A percentile compares a stretch with the other conserved stretches of the same genome.
These are phyloP conservation scores for Scopulariopsis brevicaulis DNA, from an alignment of 2,329 filamentous ascomycete genomes.

Conservation along the genomic window DNA sequence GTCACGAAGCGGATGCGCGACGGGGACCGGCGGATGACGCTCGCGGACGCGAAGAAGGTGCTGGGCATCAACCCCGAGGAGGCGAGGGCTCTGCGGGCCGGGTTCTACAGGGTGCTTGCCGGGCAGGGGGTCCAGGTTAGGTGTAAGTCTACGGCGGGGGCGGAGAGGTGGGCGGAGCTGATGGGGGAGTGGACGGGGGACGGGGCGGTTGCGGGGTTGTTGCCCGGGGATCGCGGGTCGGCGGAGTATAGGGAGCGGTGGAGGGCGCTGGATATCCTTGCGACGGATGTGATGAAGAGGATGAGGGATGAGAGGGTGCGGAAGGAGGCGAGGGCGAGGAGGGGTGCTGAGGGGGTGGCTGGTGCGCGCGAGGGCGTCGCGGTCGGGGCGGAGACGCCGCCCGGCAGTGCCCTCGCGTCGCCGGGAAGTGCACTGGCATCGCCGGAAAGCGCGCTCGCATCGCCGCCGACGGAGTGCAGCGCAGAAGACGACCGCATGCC, in stretches of 20 bases:
- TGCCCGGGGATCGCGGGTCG: constrained; percentile 38
- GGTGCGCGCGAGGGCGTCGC: neutral
- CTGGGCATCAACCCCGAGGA: constrained; percentile 31
- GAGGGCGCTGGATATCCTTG: constrained; percentile 59
- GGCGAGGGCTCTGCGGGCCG: constrained; percentile 48
- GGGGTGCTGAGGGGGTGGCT: neutral
- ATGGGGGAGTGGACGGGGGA: constrained; percentile 56
- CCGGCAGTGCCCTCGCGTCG: neutral
- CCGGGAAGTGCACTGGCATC: neutral
- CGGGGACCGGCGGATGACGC: constrained; percentile 53
- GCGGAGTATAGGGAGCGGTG: constrained; percentile 41
- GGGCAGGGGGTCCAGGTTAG: constrained; percentile 47
- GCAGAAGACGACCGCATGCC: constrained; percentile 9
- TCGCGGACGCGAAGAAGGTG: constrained; percentile 61
- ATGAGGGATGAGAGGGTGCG: constrained; percentile 55
- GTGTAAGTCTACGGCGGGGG: constrained; percentile 61
- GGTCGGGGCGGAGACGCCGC: neutral
- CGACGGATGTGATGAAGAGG: constrained; percentile 68
- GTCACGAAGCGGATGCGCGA: constrained; percentile 69
- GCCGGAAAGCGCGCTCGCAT: constrained; percentile 3
- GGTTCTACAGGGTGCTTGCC: constrained; percentile 55
- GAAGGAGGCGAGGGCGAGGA: constrained; percentile 24
- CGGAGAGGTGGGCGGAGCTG: constrained; percentile 59
- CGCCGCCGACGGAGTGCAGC: constrained; percentile 7
- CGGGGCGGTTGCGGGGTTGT: constrained; percentile 41